Conservation (phyloP, 2,329 filamentous ascomycete genomes). For the Alternaria gaisen region DNA sequence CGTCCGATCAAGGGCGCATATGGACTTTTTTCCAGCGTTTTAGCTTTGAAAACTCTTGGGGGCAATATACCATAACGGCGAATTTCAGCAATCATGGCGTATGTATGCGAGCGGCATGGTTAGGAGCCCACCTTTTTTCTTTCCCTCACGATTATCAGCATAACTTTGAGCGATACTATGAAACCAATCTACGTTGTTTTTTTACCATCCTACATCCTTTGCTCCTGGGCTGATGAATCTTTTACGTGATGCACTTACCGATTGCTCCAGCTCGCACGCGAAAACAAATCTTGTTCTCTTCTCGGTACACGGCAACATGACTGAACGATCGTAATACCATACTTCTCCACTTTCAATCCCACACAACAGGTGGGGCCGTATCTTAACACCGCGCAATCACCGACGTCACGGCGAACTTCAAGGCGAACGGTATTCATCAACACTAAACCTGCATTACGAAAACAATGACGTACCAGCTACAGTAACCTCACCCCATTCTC, state of each 20-base stretch:
- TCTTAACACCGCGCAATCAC: slow-evolving; percentile 1
- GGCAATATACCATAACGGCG: slow-evolving; percentile 3
- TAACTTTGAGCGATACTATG: not conserved
- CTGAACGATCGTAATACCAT: not conserved
- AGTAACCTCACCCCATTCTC: not conserved
- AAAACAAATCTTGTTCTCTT: not conserved
- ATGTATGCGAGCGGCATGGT: not conserved
- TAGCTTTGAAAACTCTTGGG: not conserved
- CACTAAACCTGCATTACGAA: not conserved
- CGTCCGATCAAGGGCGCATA: not conserved
- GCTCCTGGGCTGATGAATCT: not conserved
- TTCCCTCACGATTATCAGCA: not conserved
- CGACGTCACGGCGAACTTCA: slow-evolving; percentile 3
- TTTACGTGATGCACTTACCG: not conserved
- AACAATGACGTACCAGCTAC: not conserved
- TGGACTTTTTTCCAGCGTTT: not conserved
- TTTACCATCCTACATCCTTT: not conserved
- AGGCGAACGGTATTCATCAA: not conserved
- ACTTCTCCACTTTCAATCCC: not conserved
- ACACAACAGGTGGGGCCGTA: not conserved
- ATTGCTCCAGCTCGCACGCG: not conserved
- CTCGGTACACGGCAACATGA: not conserved
- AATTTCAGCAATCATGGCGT: slow-evolving; percentile 9
- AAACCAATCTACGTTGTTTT: not conserved
- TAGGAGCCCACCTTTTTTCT: not conserved